Evolutionary conservation across 108 stramenopile genomes (phyloP).

Genomic region (Skeletonema costatum): DNA sequence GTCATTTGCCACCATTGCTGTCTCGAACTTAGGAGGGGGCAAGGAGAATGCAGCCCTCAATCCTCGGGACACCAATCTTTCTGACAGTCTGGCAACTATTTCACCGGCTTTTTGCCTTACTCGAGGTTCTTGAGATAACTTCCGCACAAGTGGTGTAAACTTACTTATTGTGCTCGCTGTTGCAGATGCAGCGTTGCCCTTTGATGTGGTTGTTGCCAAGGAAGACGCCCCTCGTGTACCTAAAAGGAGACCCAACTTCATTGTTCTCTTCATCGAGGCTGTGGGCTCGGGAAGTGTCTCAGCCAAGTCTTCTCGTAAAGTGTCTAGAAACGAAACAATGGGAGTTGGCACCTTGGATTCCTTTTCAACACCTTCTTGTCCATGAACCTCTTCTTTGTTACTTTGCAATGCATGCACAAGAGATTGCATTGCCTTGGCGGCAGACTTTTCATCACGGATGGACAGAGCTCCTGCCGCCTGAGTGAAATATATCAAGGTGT

Average conservation of each 20-base stretch:
- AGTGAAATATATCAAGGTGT: slow-evolving; percentile 64
- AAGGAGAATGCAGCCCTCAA: slow-evolving; percentile 77
- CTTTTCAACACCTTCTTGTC: not conserved
- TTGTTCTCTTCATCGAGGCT: slow-evolving; percentile 69
- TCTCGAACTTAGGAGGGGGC: slow-evolving; percentile 54
- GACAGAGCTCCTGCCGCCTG: slow-evolving; percentile 61
- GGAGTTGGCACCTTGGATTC: slow-evolving; percentile 18
- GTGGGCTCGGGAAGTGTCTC: slow-evolving; percentile 70
- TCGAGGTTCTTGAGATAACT: slow-evolving; percentile 71
- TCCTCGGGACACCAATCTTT: slow-evolving; percentile 68
- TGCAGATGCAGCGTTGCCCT: slow-evolving; percentile 25
- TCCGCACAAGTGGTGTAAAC: slow-evolving; percentile 69
- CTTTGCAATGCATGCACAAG: slow-evolving; percentile 38
- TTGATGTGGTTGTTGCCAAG: slow-evolving; percentile 28
- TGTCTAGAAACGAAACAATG: slow-evolving; percentile 22
- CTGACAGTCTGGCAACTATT: slow-evolving; percentile 71
- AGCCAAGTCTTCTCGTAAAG: slow-evolving; percentile 35
- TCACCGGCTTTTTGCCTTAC: slow-evolving; percentile 73
- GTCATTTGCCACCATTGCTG: not conserved
- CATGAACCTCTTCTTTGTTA: not conserved
- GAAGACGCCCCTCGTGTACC: slow-evolving; percentile 45
- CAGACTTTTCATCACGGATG: slow-evolving; percentile 68
- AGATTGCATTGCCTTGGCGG: slow-evolving; percentile 68
- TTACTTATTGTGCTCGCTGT: slow-evolving; percentile 60
- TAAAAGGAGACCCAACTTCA: slow-evolving; percentile 58